Base-by-base conservation (phyloP, 306 rosid genomes). In the Quercus glauca region DNA sequence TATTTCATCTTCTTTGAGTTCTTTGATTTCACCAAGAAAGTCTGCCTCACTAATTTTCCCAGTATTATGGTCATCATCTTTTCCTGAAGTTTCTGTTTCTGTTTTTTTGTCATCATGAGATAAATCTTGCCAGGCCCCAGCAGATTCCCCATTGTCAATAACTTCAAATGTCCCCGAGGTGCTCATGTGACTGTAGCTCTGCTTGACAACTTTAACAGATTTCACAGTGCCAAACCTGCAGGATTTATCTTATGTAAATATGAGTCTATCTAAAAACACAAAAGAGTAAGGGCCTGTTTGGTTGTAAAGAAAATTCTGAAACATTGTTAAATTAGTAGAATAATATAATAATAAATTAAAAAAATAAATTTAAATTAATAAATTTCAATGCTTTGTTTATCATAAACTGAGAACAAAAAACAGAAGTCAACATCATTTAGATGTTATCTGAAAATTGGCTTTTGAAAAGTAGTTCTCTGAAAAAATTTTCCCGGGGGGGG, bases 151-250 rank as follows among this genome's bases (percentile, higher is more conserved):
- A 78, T 78, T 51, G 23, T 79, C 79, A 61, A 72, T 67, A 33
- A 61, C 81, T 77, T 84, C 81, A 81, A 21, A 5, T 65, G 73
- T 82, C 78, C 80, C 86, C 33, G 51, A 69, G 43, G 86, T 76
- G 74, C 71, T 61, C 72, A 67, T 73, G 49, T 74, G 45, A 76
- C 55, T 75, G 76, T 74, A 49, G 76, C 73, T 55, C 76, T 82
- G 87, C 92, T 84, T 89, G 83, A 86, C 93, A 41, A 86, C 80
- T 56, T 93, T 87, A 55, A 91, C 51, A 78, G 97, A 93, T 87
- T 87, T 95, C 71, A 95, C 85, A 73, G 86, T 79, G 73, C 98
- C 99, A 81, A 91, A 95, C 90, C 98, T 91, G 86, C 87, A 88
- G 23, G 69, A 88, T 28, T 15, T 49, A 83, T 31, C 75, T 76